A percentile compares a stretch with the other conserved stretches of the same genome.
Evolutionary conservation across 768 basidiomycete species (phyloP).

Genomic region (Leccinum rimulosum): DNA sequence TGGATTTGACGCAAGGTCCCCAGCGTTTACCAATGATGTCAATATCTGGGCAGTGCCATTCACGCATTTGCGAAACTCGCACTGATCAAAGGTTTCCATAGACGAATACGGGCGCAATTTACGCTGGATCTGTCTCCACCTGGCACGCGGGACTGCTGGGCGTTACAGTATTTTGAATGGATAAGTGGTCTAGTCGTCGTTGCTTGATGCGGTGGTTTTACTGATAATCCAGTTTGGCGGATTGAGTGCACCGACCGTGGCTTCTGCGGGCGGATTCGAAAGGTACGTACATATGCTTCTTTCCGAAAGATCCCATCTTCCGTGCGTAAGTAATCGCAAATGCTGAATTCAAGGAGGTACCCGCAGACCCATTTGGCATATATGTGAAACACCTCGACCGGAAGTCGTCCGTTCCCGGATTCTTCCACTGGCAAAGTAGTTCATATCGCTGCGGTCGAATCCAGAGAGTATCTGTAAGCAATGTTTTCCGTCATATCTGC

Average conservation of each 20-base stretch:
- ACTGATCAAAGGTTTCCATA: neutral
- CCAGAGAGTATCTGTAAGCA: neutral
- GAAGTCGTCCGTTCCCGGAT: neutral
- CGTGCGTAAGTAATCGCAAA: neutral
- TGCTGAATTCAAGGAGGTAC: neutral
- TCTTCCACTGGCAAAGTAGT: neutral
- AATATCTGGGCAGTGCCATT: neutral
- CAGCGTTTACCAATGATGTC: too few relatives aligned
- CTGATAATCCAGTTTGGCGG: neutral
- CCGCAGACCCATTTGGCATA: neutral
- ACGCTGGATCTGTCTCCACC: neutral
- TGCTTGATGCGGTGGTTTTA: neutral
- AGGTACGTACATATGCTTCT: neutral
- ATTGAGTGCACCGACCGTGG: neutral
- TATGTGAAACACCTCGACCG: neutral
- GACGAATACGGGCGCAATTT: neutral
- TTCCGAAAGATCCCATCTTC: neutral
- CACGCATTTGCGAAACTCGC: neutral
- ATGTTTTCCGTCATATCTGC: neutral
- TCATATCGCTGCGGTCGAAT: neutral
- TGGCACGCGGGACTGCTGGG: neutral
- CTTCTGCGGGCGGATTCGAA: neutral
- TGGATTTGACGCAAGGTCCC: too few relatives aligned
- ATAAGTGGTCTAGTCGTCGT: neutral
- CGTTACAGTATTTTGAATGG: neutral